Evolutionary conservation across 192 early-diverging fungal species (phyloP).

Genomic region (Coemansia sp.): DNA sequence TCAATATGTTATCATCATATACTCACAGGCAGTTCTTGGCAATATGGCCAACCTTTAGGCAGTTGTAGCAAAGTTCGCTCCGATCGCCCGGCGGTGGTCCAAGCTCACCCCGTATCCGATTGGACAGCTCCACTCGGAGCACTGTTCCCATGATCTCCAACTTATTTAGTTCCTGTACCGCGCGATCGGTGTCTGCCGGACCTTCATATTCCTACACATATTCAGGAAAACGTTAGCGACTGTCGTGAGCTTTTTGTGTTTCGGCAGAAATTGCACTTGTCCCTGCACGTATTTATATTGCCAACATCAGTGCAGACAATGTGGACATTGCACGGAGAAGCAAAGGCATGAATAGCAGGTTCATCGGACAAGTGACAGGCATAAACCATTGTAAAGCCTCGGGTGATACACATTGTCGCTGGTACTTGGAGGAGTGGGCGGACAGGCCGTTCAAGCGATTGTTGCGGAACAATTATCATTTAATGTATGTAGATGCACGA

Average conservation of each 20-base stretch:
- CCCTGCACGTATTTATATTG: background rate
- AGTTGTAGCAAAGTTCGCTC: conserved; percentile 34
- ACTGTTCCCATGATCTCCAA: conserved; percentile 15
- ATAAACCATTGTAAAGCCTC: background rate
- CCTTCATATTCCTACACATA: conserved; percentile 24
- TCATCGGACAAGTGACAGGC: background rate
- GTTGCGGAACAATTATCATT: conserved; percentile 1
- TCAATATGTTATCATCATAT: background rate
- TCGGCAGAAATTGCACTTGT: background rate
- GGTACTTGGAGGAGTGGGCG: background rate
- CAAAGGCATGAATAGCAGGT: background rate
- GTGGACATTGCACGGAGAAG: background rate
- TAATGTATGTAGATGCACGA: background rate
- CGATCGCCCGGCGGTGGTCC: conserved; percentile 37
- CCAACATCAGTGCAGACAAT: background rate
- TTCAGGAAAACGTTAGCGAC: background rate
- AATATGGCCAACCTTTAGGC: conserved; percentile 34
- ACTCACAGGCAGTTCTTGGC: conserved; percentile 45
- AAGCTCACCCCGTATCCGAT: conserved; percentile 20
- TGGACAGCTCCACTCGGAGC: conserved; percentile 37
- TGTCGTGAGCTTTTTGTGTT: background rate
- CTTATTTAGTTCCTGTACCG: conserved; percentile 19
- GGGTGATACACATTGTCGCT: background rate
- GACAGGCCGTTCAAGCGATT: background rate
- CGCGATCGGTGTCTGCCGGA: conserved; percentile 11